Conservation (phyloP, 2,329 filamentous ascomycete species). For the Penicillium verrucosum region DNA sequence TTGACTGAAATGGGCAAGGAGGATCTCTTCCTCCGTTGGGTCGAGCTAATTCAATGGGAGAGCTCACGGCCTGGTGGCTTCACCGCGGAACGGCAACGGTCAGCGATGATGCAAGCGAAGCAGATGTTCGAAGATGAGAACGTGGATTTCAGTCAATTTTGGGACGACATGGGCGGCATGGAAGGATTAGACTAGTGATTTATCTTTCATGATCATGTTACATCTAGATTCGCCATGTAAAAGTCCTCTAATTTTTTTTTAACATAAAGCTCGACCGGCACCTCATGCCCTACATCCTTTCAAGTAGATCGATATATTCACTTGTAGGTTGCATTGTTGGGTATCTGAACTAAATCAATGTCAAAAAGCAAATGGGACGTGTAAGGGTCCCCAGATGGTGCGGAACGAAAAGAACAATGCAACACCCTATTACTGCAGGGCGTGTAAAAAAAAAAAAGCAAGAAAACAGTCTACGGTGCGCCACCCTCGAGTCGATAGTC, state of each 20-base stretch:
- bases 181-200: slow-evolving; percentile 26
- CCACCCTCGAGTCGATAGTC: slow-evolving; percentile 40
- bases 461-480: slow-evolving; percentile 9
- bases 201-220: background rate
- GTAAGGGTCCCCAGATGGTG: background rate
- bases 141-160: slow-evolving; percentile 79
- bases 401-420: background rate
- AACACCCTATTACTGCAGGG: background rate
- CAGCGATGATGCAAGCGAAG: slow-evolving; percentile 69
- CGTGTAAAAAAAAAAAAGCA: too few species aligned
- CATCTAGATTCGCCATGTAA: background rate
- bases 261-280: background rate
- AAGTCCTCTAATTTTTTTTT: background rate
- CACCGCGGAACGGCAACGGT: slow-evolving; percentile 67
- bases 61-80: slow-evolving; percentile 76
- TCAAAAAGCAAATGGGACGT: slow-evolving; percentile 3
- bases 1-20: slow-evolving; percentile 77
- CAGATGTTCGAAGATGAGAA: slow-evolving; percentile 70
- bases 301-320: background rate
- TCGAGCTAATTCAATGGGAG: slow-evolving; percentile 88
- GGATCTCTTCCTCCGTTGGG: slow-evolving; percentile 85
- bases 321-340: slow-evolving; percentile 14
- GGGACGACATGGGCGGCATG: slow-evolving; percentile 66
- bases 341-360: slow-evolving; percentile 18
- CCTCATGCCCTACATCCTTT: background rate